Percentiles rank a stretch among this genome's conserved stretches.
These are phyloP conservation scores for Leucoagaricus sp. DNA, from an alignment of 1,284 basidiomycete species.

Conservation along the genomic window DNA sequence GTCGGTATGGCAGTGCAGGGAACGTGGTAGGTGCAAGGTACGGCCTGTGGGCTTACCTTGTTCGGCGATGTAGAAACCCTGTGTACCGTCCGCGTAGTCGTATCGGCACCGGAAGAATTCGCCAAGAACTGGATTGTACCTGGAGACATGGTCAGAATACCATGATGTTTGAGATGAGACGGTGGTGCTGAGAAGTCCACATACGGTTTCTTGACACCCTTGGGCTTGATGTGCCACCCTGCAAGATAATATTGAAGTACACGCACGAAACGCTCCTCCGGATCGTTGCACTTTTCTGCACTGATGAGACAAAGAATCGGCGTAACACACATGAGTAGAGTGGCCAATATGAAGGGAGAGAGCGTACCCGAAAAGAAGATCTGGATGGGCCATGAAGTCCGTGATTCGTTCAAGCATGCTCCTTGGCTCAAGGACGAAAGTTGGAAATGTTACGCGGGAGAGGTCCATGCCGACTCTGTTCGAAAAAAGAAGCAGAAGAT, in stretches of 20 bases:
- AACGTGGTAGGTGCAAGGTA: slow-evolving; percentile 9
- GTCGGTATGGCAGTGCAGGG: slow-evolving; percentile 7
- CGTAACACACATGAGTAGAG: slow-evolving; percentile 4
- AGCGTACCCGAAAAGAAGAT: slow-evolving; percentile 92
- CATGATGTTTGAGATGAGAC: slow-evolving; percentile 18
- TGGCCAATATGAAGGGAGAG: slow-evolving; percentile 15
- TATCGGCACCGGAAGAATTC: slow-evolving; percentile 98
- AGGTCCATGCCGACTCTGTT: slow-evolving; percentile 94
- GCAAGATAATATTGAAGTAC: slow-evolving; percentile 95
- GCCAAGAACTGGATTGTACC: slow-evolving; percentile 96
- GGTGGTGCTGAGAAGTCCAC: slow-evolving; percentile 28
- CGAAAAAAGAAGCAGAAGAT: not conserved
- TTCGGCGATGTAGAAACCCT: slow-evolving; percentile 97
- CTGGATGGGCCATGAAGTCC: slow-evolving; percentile 99
- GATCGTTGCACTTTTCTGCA: slow-evolving; percentile 73
- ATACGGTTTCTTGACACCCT: slow-evolving; percentile 98
- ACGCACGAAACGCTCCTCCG: slow-evolving; percentile 90
- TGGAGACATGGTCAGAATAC: slow-evolving; percentile 31
- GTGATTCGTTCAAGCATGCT: slow-evolving; percentile 96
- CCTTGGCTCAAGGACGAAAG: slow-evolving; percentile 92
- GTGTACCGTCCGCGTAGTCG: slow-evolving; percentile 88
- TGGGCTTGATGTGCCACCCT: slow-evolving; percentile 99
- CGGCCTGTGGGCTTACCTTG: slow-evolving; percentile 61
- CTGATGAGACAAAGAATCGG: slow-evolving; percentile 38
- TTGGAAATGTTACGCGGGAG: slow-evolving; percentile 90